Conservation (phyloP, 2,329 filamentous ascomycete genomes). For the Corniculantispora saksenae region DNA sequence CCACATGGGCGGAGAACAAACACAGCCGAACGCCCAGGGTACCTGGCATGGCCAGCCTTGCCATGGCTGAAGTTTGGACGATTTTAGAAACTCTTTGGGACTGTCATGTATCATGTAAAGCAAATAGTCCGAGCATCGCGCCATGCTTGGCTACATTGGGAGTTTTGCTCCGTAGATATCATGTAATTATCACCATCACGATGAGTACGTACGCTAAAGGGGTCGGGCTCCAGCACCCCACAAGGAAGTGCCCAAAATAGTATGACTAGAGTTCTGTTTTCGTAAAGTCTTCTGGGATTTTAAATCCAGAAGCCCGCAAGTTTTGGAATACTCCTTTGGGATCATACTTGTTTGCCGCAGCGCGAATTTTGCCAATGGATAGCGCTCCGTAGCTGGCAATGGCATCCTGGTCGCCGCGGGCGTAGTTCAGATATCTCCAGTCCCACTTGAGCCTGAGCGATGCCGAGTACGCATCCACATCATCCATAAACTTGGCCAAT, state of each 20-base stretch:
- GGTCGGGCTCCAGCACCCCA: background rate
- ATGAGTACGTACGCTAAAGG: background rate
- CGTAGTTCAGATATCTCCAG: slow-evolving; percentile 4
- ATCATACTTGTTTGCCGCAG: background rate
- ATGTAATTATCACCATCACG: background rate
- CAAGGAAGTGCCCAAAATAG: background rate
- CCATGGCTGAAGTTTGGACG: background rate
- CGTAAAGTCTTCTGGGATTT: background rate
- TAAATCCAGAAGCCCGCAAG: background rate
- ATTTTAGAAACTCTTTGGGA: background rate
- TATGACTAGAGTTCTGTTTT: background rate
- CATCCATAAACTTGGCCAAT: slow-evolving; percentile 35
- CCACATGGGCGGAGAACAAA: background rate
- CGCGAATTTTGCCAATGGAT: background rate
- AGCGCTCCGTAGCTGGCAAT: background rate
- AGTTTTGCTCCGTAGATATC: background rate
- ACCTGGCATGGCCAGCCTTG: background rate
- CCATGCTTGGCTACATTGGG: background rate
- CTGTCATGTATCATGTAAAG: background rate
- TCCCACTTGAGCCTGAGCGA: slow-evolving; percentile 28
- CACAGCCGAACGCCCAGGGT: background rate
- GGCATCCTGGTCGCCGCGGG: background rate
- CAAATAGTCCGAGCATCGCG: background rate
- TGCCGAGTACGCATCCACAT: slow-evolving; percentile 30
- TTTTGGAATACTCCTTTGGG: background rate